Base-by-base conservation (phyloP, 1,139 yeast genomes). In the Scheffersomyces stambukii region DNA sequence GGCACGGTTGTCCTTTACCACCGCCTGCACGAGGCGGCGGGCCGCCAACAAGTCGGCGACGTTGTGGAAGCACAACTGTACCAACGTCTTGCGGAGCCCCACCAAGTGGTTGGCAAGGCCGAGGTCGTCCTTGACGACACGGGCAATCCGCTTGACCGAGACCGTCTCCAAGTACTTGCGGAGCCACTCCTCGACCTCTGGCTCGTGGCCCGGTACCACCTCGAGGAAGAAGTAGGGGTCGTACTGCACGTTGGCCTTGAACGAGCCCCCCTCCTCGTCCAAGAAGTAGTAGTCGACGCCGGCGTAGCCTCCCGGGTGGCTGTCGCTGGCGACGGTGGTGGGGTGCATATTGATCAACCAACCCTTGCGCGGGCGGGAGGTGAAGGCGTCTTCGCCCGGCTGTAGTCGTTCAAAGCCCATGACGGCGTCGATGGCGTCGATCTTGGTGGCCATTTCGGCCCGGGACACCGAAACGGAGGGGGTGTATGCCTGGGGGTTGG, bases 211-310 rank as follows among this genome's bases (percentile, higher is more conserved):
- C 3, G 75, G 73, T 19, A 73, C 63, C 38, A 88, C 77, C 6
- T 77, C 70, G n/a, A 93, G 60, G 32, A 81, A 74, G 50, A 93
- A 84, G 52, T 93, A 93, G 0, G 99, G 98, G 48, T 86, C 91
- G 50, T 75, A 85, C 37, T 75, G 81, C 12, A 84, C 57, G 1
- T 95, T 82, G 3, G 89, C 80, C 52, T 89, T 91, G 64, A 93
- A 93, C 21, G 85, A 77, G 3, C 97, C 98, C 24, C 99, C 99
- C 57, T 89, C 96, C 47, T 86, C 96, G 51, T 91, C 97, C n/a
- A 93, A 60, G 44, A 93, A 93, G 52, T 93, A 93, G 54, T 83
- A 88, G 48, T 91, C 97, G 4, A 91, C 96, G 4, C 91, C 98
- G 0, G 96, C 75, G 27, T 75, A 65, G 7, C 93, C 94, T 3